Conservation (phyloP, 305 asterid species). For the Plantago rigida region DNA sequence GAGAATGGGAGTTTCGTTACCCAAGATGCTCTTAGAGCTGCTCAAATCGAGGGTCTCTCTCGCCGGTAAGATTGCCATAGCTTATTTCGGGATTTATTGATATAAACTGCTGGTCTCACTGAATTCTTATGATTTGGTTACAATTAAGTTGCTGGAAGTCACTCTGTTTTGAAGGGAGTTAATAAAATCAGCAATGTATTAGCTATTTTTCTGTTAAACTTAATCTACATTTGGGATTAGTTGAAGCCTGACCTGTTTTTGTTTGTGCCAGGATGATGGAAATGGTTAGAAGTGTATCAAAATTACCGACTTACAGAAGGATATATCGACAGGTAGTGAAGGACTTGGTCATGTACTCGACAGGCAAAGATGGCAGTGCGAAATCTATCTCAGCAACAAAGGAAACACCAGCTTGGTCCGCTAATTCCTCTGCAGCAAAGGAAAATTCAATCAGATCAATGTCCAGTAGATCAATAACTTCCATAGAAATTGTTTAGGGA, state of each 20-base stretch:
- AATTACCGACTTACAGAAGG: constrained; percentile 77
- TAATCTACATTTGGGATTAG: background rate
- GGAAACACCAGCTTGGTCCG: constrained; percentile 39
- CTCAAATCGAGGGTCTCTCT: constrained; percentile 77
- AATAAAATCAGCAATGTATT: background rate
- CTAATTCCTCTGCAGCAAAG: constrained; percentile 27
- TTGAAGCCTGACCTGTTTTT: background rate
- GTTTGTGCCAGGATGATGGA: constrained; percentile 68
- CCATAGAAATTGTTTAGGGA: constrained; percentile 48
- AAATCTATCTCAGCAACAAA: constrained; percentile 30
- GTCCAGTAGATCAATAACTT: constrained; percentile 35
- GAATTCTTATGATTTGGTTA: background rate
- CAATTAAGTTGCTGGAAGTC: no score
- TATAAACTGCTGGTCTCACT: background rate
- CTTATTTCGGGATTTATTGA: background rate
- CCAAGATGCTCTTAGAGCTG: constrained; percentile 60
- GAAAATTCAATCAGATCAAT: constrained; percentile 33
- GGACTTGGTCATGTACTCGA: constrained; percentile 36
- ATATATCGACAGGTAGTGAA: constrained; percentile 69
- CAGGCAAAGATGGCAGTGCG: constrained; percentile 36
- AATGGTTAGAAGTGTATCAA: constrained; percentile 47
- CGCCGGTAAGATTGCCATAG: constrained; percentile 49
- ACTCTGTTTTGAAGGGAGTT: background rate
- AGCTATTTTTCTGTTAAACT: no score
- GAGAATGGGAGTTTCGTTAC: constrained; percentile 59